Evolutionary conservation across 306 rosid genomes (phyloP), one percentile per base, ranked within the genome.

Genomic region (Trifolium fragiferum): DNA sequence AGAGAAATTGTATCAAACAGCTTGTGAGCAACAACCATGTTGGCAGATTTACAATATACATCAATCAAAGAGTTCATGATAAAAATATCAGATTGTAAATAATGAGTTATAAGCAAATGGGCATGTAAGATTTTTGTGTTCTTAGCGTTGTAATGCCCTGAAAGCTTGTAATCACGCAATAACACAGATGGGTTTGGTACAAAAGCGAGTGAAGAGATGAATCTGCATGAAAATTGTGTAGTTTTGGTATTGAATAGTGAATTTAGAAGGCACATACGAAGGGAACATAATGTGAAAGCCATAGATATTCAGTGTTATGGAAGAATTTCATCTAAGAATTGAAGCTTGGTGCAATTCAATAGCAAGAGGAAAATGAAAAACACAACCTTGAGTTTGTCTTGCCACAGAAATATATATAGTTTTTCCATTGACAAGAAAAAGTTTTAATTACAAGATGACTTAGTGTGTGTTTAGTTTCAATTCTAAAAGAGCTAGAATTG

Each of bases 71-170:
- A 23, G 75, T 92, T 86, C 3, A 85, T 10, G 35, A 70, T 60
- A 60, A 76, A 85, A 60, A 84, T 72, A 71, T 83, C 53, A 68
- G 82, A 80, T 38, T 57, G 92, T 30, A 92, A 71, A 40, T 53
- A 62, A 77, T 16, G 32, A 23, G 37, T 73, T 76, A 23, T 82
- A 73, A 83, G 84, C 50, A 86, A 79, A 53, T 83, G 85, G 76
- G 90, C 66, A 32, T 90, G 94, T 64, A 90, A 15, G 46, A 76
- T 50, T 83, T 82, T 76, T 6, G 89, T 66, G 74, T 78, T 70
- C 66, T 46, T 63, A 62, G 54, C 10, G 10, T 35, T 66, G 55
- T 61, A 71, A 8, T 44, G 60, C 43, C 71, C 53, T 16, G 86
- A 80, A 67, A 74, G 73, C 61, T 82, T 79, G 76, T 57, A 73